These are phyloP conservation scores for Monosporascus sp. DNA, from an alignment of 2,329 filamentous ascomycete genomes.

Conservation along the genomic window DNA sequence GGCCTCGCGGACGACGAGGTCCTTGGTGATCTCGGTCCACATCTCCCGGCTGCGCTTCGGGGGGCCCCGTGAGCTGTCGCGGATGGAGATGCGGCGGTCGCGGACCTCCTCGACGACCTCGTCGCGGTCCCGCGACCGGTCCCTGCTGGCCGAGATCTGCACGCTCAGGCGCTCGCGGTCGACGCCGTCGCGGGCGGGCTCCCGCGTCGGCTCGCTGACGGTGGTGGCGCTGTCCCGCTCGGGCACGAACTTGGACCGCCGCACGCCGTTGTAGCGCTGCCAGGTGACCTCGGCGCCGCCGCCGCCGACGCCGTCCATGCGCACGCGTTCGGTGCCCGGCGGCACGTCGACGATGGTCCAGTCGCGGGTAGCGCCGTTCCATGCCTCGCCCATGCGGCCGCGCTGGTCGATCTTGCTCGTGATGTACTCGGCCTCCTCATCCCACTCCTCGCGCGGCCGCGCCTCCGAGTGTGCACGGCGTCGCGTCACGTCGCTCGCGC, in stretches of 20 bases:
- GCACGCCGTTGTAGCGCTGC: constrained; percentile 73
- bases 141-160: constrained; percentile 30
- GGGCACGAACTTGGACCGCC: constrained; percentile 67
- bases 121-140: constrained; percentile 33
- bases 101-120: constrained; percentile 52
- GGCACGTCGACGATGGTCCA: constrained; percentile 84
- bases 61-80: constrained; percentile 26
- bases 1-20: constrained; percentile 80
- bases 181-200: constrained; percentile 17
- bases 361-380: constrained; percentile 66
- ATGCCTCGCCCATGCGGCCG: constrained; percentile 66
- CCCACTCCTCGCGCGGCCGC: constrained; percentile 43
- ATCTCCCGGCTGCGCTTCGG: constrained; percentile 56
- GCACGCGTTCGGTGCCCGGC: constrained; percentile 75
- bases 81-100: constrained; percentile 42
- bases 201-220: constrained; percentile 29
- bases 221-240: constrained; percentile 49
- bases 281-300: constrained; percentile 72
- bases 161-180: constrained; percentile 36
- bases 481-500: constrained; percentile 49
- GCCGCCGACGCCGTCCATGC: constrained; percentile 73
- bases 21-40: constrained; percentile 97
- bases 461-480: constrained; percentile 50
- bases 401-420: constrained; percentile 51
- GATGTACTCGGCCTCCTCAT: constrained; percentile 62